These are phyloP conservation scores for Aquilaria sinensis DNA, from an alignment of 345 rosid species.

Conservation along the genomic window DNA sequence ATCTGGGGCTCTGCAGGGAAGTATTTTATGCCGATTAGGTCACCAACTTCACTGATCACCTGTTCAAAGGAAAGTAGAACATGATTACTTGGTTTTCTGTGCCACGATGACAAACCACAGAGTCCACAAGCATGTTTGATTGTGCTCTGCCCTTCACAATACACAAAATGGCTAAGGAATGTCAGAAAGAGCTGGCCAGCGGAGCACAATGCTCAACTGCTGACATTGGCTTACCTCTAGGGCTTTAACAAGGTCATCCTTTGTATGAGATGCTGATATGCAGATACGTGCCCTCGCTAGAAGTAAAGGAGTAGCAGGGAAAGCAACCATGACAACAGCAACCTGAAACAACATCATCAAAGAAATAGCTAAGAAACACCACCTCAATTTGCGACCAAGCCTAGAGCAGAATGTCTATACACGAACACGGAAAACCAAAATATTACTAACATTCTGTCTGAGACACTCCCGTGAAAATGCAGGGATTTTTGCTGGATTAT, in stretches of 20 bases:
- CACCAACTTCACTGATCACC: conserved; percentile 79
- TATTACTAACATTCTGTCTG: conserved; percentile 43
- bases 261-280: conserved; percentile 72
- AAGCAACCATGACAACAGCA: conserved; percentile 57
- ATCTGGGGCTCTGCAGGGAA: conserved; percentile 70
- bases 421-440: too few species aligned
- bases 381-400: too few species aligned
- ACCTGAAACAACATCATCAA: conserved; percentile 24
- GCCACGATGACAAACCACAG: too few species aligned
- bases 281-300: conserved; percentile 86
- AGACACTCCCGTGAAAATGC: conserved; percentile 87
- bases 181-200: too few species aligned
- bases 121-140: neutral
- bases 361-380: too few species aligned
- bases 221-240: conserved; percentile 37
- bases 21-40: conserved; percentile 74
- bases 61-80: conserved; percentile 15
- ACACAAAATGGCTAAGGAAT: neutral
- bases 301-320: conserved; percentile 67
- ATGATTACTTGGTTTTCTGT: too few species aligned
- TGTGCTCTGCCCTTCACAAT: neutral
- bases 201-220: neutral
- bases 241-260: conserved; percentile 64
- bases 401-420: too few species aligned
- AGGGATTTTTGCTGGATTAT: conserved; percentile 83